phyloP scores from a whole-genome alignment of 2,329 filamentous ascomycete genomes.

The Trichoderma polysporum region DNA sequence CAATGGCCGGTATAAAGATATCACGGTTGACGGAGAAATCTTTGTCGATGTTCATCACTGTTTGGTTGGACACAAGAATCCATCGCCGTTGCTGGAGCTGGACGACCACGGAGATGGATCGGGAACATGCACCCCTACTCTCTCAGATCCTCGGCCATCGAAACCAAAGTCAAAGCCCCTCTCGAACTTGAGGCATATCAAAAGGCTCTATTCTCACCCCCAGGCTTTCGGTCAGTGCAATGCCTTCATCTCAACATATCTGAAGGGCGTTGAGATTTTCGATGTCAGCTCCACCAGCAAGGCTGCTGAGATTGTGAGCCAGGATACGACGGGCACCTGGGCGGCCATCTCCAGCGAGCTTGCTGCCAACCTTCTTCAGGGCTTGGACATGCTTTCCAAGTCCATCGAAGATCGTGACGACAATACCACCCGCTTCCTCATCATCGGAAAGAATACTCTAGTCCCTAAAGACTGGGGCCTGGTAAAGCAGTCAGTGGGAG shows the following conservation, averaged over 20 bases:
- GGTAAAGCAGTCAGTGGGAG: constrained; percentile 29
- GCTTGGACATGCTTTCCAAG: constrained; percentile 66
- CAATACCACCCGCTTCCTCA: constrained; percentile 78
- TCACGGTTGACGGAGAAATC: constrained; percentile 77
- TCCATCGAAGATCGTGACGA: constrained; percentile 72
- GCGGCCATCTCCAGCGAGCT: constrained; percentile 78
- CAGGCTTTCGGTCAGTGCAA: constrained; percentile 94
- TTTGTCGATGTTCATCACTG: constrained; percentile 90
- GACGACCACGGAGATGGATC: constrained; percentile 37
- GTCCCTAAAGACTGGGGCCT: constrained; percentile 30
- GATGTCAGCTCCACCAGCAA: constrained; percentile 84
- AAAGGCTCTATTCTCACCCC: constrained; percentile 84
- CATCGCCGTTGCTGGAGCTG: constrained; percentile 31
- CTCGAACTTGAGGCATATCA: constrained; percentile 59
- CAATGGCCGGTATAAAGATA: constrained; percentile 59
- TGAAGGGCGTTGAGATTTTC: constrained; percentile 73
- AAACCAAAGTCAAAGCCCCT: constrained; percentile 50
- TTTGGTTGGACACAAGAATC: constrained; percentile 60
- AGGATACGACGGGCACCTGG: constrained; percentile 56
- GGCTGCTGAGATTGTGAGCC: constrained; percentile 74
- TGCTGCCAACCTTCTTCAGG: constrained; percentile 67
- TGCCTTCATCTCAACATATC: constrained; percentile 65
- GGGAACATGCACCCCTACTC: constrained; percentile 52
- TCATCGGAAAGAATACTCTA: constrained; percentile 49
- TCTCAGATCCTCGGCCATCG: constrained; percentile 43